Evolutionary conservation across 2,329 filamentous ascomycete genomes (phyloP).

Genomic region (Colletotrichum sp.): DNA sequence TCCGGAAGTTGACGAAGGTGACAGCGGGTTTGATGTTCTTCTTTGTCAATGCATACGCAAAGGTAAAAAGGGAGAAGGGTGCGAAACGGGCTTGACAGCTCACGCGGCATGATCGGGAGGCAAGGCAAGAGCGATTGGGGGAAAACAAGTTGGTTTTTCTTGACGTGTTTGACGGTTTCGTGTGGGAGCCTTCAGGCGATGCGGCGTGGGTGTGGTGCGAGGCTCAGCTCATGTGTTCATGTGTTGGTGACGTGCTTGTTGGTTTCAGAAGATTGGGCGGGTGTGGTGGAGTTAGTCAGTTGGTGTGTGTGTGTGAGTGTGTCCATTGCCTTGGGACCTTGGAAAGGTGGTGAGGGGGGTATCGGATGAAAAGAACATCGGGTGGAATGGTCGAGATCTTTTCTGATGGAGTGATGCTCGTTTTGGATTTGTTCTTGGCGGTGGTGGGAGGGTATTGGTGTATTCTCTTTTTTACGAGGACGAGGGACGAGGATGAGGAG

Average conservation of each 20-base stretch:
- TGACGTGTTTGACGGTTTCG: slow-evolving; percentile 11
- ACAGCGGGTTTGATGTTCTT: neutral
- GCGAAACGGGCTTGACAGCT: neutral
- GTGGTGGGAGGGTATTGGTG: neutral
- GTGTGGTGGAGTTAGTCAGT: neutral
- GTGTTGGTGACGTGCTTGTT: neutral
- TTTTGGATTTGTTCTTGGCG: neutral
- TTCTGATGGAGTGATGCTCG: neutral
- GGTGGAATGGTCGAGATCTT: neutral
- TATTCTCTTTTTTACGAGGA: neutral
- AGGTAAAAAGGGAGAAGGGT: neutral
- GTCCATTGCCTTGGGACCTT: neutral
- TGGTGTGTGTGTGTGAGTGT: neutral
- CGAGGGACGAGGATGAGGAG: neutral
- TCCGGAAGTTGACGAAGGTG: neutral
- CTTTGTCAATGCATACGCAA: neutral
- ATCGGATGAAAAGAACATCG: neutral
- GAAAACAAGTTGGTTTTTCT: neutral
- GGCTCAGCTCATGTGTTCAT: neutral
- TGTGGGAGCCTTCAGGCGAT: neutral
- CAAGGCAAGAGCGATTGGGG: neutral
- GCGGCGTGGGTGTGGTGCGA: neutral
- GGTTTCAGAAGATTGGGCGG: neutral
- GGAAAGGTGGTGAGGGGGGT: neutral
- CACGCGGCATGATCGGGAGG: neutral